These are phyloP conservation scores for Fusarium keratoplasticum DNA, from an alignment of 2,329 filamentous ascomycete species.

Conservation along the genomic window DNA sequence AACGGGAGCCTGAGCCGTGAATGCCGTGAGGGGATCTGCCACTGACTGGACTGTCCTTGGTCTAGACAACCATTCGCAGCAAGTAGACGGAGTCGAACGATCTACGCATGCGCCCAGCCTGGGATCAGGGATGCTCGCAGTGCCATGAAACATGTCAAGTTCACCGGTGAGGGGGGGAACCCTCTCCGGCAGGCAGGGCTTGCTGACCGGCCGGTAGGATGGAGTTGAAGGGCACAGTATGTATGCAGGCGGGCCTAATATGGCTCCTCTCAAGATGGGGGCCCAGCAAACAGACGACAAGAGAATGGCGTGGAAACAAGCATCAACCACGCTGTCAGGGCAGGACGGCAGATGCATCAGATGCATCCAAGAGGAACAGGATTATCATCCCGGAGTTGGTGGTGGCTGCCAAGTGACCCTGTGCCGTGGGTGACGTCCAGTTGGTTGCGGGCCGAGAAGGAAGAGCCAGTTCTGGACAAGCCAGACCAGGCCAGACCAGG, in stretches of 20 bases:
- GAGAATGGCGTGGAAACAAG: slow-evolving; percentile 26
- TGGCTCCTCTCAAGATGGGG: background rate
- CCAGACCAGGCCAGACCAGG: background rate
- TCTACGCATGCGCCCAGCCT: slow-evolving; percentile 20
- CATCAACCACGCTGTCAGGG: slow-evolving; percentile 28
- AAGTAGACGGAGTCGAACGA: slow-evolving; percentile 21
- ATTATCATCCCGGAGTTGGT: background rate
- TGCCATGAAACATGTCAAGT: slow-evolving; percentile 37
- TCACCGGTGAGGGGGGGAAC: slow-evolving; percentile 32
- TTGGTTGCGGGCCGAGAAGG: background rate
- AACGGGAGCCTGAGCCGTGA: slow-evolving; percentile 11
- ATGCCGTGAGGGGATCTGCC: slow-evolving; percentile 24
- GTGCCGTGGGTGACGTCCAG: background rate
- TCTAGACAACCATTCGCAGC: background rate
- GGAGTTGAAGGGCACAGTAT: background rate
- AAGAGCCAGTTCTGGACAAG: background rate
- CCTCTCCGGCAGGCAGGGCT: slow-evolving; percentile 28
- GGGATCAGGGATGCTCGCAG: slow-evolving; percentile 26
- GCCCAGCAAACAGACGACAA: background rate
- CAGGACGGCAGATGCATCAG: slow-evolving; percentile 9
- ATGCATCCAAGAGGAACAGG: slow-evolving; percentile 1
- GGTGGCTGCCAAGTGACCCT: background rate
- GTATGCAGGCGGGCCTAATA: slow-evolving; percentile 14
- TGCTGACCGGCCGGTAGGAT: slow-evolving; percentile 23
- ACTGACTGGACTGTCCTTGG: background rate